These are phyloP conservation scores for Psilocybe cubensis DNA, from an alignment of 768 basidiomycete species.

Conservation along the genomic window DNA sequence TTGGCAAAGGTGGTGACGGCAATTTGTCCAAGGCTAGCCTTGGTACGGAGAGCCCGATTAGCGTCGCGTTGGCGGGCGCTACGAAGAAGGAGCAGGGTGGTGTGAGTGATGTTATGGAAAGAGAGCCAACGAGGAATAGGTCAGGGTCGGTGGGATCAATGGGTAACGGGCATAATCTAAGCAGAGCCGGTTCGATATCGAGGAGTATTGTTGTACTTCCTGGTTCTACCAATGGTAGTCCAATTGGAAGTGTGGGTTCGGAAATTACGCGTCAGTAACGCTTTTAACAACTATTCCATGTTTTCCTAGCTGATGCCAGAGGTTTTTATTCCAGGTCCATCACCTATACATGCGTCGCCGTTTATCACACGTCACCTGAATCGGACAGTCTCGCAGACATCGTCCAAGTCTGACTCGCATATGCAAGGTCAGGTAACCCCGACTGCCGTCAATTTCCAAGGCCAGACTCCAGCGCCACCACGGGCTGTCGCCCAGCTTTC, in stretches of 20 bases:
- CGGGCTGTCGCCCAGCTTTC: conserved; percentile 2
- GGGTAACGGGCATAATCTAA: conserved; percentile 12
- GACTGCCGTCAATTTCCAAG: not conserved
- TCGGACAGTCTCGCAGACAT: conserved; percentile 65
- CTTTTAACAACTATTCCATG: not conserved
- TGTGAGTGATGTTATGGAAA: conserved; percentile 14
- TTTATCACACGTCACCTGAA: conserved; percentile 71
- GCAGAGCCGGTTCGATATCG: conserved; percentile 24
- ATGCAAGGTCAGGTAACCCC: conserved; percentile 12
- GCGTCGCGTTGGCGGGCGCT: conserved; percentile 9
- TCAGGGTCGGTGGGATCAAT: conserved; percentile 14
- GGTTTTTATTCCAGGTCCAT: conserved; percentile 43
- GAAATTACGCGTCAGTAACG: conserved; percentile 47
- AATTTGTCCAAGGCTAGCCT: conserved; percentile 17
- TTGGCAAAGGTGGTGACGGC: conserved; percentile 11
- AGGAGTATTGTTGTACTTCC: not conserved
- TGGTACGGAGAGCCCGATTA: conserved; percentile 17
- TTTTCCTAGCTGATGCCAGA: not conserved
- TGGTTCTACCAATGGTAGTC: conserved; percentile 21
- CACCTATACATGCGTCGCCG: conserved; percentile 47
- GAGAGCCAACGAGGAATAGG: conserved; percentile 19
- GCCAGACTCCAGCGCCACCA: conserved; percentile 11
- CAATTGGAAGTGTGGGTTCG: conserved; percentile 40
- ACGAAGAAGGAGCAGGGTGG: conserved; percentile 8
- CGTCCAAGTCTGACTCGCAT: conserved; percentile 54